Evolutionary conservation across 495 filamentous ascomycete species (phyloP), one percentile per base, ranked within the genome.

Genomic region (Lentithecium fluviatile): DNA sequence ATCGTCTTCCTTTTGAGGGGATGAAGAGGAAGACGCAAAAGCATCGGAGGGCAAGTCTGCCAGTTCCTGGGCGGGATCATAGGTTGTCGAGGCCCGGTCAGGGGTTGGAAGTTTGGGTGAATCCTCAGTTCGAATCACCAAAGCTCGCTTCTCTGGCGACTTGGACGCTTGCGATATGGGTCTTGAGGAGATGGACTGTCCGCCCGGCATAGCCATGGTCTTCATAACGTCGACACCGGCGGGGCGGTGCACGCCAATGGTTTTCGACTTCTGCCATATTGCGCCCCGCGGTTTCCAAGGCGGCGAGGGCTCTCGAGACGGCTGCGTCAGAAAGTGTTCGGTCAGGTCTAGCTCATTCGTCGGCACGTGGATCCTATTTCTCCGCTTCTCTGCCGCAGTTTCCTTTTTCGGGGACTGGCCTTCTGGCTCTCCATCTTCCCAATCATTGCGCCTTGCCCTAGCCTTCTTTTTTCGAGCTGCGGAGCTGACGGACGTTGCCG

Each of bases 21-120:
- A 74, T 0, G 73, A 69, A n/a, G 64, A 64, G 13, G 68, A 71
- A 8, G 71, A 74, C 0, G 62, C 56, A 56, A 77, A 77, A 12
- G 73, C 74, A 53, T 77, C 74, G 19, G 74, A 75, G 1, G 74
- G 73, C 8, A 77, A 51, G 54, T 75, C 70, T 13, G 64, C 73
- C n/a, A 77, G 71, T 47, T 77, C 73, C 40, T 73, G 50, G 15
- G 58, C 55, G 29, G 58, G 50, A 54, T 71, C 67, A 36, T 49
- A 69, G 0, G 24, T 47, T 8, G 45, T 21, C 10, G 45, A n/a
- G 25, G 19, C 17, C n/a, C 8, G 29, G 19, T 34, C 34, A 20
- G 48, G 20, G 1, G n/a, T 15, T 17, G 45, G 47, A 26, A 49
- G 34, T 19, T 23, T 47, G 6, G 62, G 51, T 6, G 45, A 29